Base-by-base conservation (phyloP, 352 stramenopile species). In the Phytophthora constricta region DNA sequence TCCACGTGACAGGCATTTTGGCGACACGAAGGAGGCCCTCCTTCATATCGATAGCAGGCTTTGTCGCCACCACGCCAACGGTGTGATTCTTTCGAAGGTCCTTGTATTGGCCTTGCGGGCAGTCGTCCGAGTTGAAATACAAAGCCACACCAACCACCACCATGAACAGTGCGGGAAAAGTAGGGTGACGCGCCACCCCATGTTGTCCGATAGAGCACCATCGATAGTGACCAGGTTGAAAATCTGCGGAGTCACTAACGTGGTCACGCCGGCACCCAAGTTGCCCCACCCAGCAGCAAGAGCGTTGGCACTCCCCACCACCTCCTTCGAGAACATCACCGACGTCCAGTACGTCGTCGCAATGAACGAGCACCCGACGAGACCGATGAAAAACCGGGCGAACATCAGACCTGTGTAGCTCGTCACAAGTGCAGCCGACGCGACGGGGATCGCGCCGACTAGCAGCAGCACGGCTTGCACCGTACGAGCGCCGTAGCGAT, bases 271-370 rank as follows among this genome's bases (percentile, higher is more conserved):
- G 41, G 93, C 95, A 60, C 96, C 95, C 31, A 98, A 79, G 74
- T 98, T 98, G 22, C 95, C 95, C 94, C 95, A 98, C 25, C 96
- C 95, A 53, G 79, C 92, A 16, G 88, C 87, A 19, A 98, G 72
- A 19, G 93, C 93, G 65, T 99, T 98, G 1, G 95, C 95, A 26
- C 83, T 95, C 50, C 96, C 96, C 7, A 97, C 95, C 41, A 98
- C 82, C 62, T 98, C 76, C 55, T 91, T 96, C 19, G 82, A 84
- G 65, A 99, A 99, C 84, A 98, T 98, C 47, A 86, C 67, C 42
- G 84, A 93, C 0, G 93, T 97, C 96, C 96, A 99, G 70, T 92
- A 98, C 62, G 97, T 90, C 41, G 90, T 98, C 25, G 90, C 89
- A 10, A 98, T 92, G 70, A 99, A 98, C 23, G 90, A 90, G 51